Percentiles rank a stretch among this genome's conserved stretches.
Evolutionary conservation across 345 rosid genomes (phyloP).

Genomic region (Heritiera littoralis): DNA sequence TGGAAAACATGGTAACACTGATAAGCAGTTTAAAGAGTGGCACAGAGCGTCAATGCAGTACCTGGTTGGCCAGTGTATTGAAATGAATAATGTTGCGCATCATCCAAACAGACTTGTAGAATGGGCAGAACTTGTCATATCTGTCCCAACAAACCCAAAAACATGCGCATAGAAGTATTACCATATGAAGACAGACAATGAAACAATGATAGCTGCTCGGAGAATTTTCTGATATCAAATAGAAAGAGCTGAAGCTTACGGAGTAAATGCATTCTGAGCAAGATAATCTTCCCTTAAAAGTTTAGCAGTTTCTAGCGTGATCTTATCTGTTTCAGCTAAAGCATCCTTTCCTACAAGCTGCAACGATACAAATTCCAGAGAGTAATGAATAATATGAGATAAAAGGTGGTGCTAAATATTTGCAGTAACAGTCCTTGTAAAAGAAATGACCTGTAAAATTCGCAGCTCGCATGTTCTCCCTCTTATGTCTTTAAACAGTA

Average conservation of each 20-base stretch:
- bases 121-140: constrained; percentile 97
- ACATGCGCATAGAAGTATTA: not conserved
- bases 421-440: not conserved
- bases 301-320: constrained; percentile 95
- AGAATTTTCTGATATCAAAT: constrained; percentile 1
- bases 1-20: not conserved
- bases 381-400: not conserved
- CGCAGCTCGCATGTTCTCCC: constrained; percentile 7
- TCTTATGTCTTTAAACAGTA: constrained; percentile 3
- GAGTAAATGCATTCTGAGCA: constrained; percentile 98
- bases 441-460: not conserved
- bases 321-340: constrained; percentile 92
- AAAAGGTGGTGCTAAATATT: not conserved
- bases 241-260: constrained; percentile 52
- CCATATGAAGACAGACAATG: not conserved
- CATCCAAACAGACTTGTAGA: constrained; percentile 99
- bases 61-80: constrained; percentile 97
- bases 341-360: constrained; percentile 99
- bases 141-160: constrained; percentile 42
- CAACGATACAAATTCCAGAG: constrained; percentile 25
- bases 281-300: constrained; percentile 99
- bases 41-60: constrained; percentile 18
- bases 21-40: not conserved
- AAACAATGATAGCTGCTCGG: not conserved
- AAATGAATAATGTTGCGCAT: constrained; percentile 99